A percentile compares a stretch with the other conserved stretches of the same genome.
Conservation (phyloP, 805 yeast species). For the Yamadazyma tumulicola region DNA sequence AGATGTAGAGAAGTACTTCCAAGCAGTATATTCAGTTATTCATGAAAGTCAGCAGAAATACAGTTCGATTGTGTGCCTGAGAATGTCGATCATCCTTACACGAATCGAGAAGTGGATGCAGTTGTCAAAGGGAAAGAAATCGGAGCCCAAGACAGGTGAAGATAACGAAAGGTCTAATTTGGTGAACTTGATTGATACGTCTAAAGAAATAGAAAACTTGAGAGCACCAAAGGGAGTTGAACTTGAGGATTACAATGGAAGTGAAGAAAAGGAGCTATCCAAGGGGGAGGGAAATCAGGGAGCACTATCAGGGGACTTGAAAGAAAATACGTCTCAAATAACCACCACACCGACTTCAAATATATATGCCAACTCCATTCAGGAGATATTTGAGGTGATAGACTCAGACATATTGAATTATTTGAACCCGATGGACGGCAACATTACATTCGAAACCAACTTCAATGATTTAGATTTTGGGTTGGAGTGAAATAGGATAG, state of each 20-base stretch:
- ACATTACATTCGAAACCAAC: conserved; percentile 12
- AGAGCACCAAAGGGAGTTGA: conserved; percentile 20
- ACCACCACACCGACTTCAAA: conserved; percentile 4
- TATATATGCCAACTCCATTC: conserved; percentile 13
- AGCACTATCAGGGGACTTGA: conserved; percentile 1
- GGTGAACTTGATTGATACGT: conserved; percentile 25
- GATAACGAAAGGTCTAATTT: conserved; percentile 15
- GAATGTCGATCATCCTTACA: conserved; percentile 20
- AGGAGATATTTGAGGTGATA: conserved; percentile 28
- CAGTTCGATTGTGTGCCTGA: conserved; percentile 20
- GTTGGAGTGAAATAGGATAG: conserved; percentile 3
- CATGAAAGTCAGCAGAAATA: conserved; percentile 17
- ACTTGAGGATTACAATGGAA: background rate
- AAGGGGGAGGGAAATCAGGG: background rate
- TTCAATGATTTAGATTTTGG: conserved; percentile 6
- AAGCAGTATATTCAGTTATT: conserved; percentile 16
- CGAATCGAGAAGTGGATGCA: conserved; percentile 28
- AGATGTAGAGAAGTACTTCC: conserved; percentile 19
- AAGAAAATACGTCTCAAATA: background rate
- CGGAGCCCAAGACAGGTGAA: conserved; percentile 1
- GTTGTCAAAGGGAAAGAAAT: conserved; percentile 16
- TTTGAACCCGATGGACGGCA: conserved; percentile 27
- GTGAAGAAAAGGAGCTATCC: conserved; percentile 1
- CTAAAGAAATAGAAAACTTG: conserved; percentile 30
- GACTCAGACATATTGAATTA: conserved; percentile 27